These are phyloP conservation scores for Penicillium psychrofluorescens DNA, from an alignment of 495 filamentous ascomycete species.

Conservation along the genomic window DNA sequence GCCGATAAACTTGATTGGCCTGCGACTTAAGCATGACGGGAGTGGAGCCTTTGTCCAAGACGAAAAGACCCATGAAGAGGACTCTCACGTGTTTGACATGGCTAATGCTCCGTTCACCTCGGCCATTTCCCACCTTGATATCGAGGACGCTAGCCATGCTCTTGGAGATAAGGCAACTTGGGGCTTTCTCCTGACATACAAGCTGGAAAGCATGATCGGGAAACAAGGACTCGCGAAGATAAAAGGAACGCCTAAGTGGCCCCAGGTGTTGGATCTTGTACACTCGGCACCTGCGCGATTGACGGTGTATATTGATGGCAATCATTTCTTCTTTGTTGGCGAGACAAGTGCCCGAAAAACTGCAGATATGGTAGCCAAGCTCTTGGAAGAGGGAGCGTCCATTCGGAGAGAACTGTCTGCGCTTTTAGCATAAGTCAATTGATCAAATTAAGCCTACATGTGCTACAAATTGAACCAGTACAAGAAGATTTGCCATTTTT, in stretches of 20 bases:
- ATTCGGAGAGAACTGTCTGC: no score
- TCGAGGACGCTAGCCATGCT: slow-evolving; percentile 9
- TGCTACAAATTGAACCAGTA: no score
- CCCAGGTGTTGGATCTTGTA: slow-evolving; percentile 9
- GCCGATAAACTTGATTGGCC: slow-evolving; percentile 12
- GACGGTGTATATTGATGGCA: slow-evolving; percentile 7
- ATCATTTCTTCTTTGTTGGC: slow-evolving; percentile 22
- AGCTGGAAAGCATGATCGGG: slow-evolving; percentile 7
- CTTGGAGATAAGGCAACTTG: slow-evolving; percentile 10
- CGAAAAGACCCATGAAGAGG: slow-evolving; percentile 11
- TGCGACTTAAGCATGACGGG: slow-evolving; percentile 8
- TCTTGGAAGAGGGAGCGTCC: slow-evolving; percentile 2
- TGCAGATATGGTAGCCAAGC: slow-evolving; percentile 3
- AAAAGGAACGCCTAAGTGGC: slow-evolving; percentile 7
- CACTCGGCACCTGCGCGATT: slow-evolving; percentile 11
- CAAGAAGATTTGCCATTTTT: no score
- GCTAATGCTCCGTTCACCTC: slow-evolving; percentile 10
- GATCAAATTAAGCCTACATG: no score
- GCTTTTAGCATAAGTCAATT: no score
- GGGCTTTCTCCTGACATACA: slow-evolving; percentile 13
- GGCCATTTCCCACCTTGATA: slow-evolving; percentile 6
- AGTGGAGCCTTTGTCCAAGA: slow-evolving; percentile 3
- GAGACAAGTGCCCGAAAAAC: slow-evolving; percentile 9
- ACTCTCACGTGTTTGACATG: slow-evolving; percentile 11
- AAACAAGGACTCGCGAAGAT: slow-evolving; percentile 2